Evolutionary conservation across 2,329 filamentous ascomycete genomes (phyloP).

Genomic region (Colletotrichum sp.): DNA sequence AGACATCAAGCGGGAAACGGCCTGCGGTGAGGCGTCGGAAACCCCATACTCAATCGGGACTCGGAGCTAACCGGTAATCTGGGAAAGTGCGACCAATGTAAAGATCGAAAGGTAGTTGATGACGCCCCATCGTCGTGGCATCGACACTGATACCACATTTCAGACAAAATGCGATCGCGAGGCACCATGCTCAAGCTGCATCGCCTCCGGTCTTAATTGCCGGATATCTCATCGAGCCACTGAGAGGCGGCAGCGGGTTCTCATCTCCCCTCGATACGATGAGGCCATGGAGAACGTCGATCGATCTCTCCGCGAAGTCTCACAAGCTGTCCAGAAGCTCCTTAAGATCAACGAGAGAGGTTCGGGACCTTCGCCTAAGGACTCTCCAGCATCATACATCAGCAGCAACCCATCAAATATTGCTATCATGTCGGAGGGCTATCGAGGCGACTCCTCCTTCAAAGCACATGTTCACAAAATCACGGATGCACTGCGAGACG

Average conservation of each 20-base stretch:
- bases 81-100: constrained; percentile 1
- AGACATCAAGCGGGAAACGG: not conserved
- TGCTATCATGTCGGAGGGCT: constrained; percentile 27
- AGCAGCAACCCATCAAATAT: constrained; percentile 16
- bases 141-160: not conserved
- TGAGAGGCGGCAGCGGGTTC: constrained; percentile 35
- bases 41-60: not conserved
- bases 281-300: constrained; percentile 33
- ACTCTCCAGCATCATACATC: not conserved
- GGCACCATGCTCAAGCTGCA: constrained; percentile 32
- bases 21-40: not conserved
- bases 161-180: constrained; percentile 34
- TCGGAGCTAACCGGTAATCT: not conserved
- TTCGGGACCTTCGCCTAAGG: not conserved
- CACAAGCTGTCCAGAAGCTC: constrained; percentile 28
- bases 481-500: not conserved
- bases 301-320: constrained; percentile 29
- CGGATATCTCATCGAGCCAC: constrained; percentile 25
- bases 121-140: accelerated
- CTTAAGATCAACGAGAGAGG: constrained; percentile 15
- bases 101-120: constrained; percentile 24
- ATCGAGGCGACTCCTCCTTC: constrained; percentile 31
- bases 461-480: constrained; percentile 25
- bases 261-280: constrained; percentile 33
- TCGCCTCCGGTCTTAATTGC: constrained; percentile 30